Conservation (phyloP, 163 green algal species). For the Chlamydomonas reinhardtii region DNA sequence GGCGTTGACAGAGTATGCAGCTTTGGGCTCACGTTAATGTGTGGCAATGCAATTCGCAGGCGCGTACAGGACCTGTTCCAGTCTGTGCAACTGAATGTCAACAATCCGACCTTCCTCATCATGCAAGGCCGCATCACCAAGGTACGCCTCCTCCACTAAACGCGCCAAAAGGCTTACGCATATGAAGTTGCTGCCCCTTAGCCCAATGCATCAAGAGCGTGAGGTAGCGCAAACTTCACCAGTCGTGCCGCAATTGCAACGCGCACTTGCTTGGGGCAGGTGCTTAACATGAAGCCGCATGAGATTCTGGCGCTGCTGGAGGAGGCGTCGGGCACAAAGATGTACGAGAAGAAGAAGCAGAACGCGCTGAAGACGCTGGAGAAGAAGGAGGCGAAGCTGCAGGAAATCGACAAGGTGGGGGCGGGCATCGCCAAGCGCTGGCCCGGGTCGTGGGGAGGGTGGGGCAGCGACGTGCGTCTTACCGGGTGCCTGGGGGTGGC, state of each 20-base stretch:
- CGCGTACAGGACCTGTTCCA: conserved; percentile 99
- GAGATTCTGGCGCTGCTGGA: conserved; percentile 99
- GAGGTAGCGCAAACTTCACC: too few relatives aligned
- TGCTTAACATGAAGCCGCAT: conserved; percentile 99
- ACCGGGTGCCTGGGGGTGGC: too few relatives aligned
- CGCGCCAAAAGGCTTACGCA: neutral
- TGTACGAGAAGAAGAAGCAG: conserved; percentile 99
- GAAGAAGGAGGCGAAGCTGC: conserved; percentile 97
- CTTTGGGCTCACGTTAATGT: neutral
- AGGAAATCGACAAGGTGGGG: conserved; percentile 95
- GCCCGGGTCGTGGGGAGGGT: too few relatives aligned
- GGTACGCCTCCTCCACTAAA: conserved; percentile 49
- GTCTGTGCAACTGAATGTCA: conserved; percentile 99
- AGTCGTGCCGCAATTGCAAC: too few relatives aligned
- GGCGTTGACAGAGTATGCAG: too few relatives aligned
- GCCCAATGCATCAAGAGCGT: too few relatives aligned
- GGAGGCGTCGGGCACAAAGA: conserved; percentile 96
- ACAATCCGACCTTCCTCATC: conserved; percentile 99
- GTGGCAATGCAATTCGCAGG: conserved; percentile 53
- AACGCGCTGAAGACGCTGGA: conserved; percentile 93
- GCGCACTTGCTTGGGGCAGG: conserved; percentile 60
- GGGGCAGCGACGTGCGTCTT: too few relatives aligned
- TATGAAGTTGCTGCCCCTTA: neutral
- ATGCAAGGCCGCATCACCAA: conserved; percentile 99
- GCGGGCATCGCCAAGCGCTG: neutral